Percentiles rank a stretch among this genome's conserved stretches.
Conservation (phyloP, 1,139 yeast genomes). For the Blastobotrys elegans region DNA sequence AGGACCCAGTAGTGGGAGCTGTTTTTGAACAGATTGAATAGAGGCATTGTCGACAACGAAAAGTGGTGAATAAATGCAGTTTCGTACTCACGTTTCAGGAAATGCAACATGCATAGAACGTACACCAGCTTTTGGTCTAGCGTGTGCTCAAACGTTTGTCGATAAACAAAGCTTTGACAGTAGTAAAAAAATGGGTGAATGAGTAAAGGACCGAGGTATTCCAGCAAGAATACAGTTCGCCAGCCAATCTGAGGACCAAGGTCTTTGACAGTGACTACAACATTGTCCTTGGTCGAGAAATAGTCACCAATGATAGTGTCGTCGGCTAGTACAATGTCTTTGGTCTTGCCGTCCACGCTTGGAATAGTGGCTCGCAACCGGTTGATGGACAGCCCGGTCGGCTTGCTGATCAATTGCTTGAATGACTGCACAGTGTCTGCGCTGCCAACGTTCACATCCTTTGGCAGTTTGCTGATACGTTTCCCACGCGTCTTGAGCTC, state of each 20-base stretch:
- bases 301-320: constrained; percentile 33
- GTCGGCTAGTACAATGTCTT: constrained; percentile 37
- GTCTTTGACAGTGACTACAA: constrained; percentile 59
- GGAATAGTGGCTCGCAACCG: constrained; percentile 35
- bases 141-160: constrained; percentile 38
- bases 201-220: constrained; percentile 83
- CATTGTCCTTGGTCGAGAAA: constrained; percentile 30
- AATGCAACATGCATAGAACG: constrained; percentile 62
- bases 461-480: constrained; percentile 28
- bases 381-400: constrained; percentile 30
- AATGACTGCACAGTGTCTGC: constrained; percentile 27
- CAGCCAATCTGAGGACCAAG: constrained; percentile 91
- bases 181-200: constrained; percentile 69
- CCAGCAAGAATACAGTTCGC: constrained; percentile 81
- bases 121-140: constrained; percentile 52
- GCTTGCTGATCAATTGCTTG: constrained; percentile 24
- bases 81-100: constrained; percentile 81
- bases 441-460: constrained; percentile 25
- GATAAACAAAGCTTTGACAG: constrained; percentile 35
- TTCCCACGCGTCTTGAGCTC: constrained; percentile 27
- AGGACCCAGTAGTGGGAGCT: constrained; percentile 87
- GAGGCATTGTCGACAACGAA: constrained; percentile 89
- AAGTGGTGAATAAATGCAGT: constrained; percentile 79
- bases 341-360: constrained; percentile 31
- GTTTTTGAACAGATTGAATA: constrained; percentile 80